Percentiles rank a stretch among this genome's conserved stretches.
phyloP scores from a whole-genome alignment of 2,329 filamentous ascomycete genomes.

The Bretziella fagacearum region DNA sequence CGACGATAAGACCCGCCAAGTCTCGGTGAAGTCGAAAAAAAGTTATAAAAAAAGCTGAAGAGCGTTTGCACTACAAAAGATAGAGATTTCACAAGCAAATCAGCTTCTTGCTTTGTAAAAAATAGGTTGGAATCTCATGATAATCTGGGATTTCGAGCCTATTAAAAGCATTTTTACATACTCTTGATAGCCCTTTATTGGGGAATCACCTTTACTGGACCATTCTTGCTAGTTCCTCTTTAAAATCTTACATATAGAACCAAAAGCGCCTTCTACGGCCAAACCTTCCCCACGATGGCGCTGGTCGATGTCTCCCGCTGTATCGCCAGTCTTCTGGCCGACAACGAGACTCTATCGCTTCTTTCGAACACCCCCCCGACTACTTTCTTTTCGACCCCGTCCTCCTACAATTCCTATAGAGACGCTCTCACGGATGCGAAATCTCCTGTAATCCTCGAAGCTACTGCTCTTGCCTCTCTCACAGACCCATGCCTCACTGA shows the following conservation, averaged over 20 bases:
- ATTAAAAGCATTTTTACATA: slow-evolving; percentile 1
- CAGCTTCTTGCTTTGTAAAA: neutral
- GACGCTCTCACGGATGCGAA: slow-evolving; percentile 32
- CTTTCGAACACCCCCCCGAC: slow-evolving; percentile 31
- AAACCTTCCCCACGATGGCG: slow-evolving; percentile 15
- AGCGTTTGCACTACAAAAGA: too few species aligned
- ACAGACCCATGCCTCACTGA: slow-evolving; percentile 49
- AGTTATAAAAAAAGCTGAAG: slow-evolving; percentile 4
- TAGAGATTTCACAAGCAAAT: slow-evolving; percentile 12
- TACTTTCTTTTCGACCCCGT: slow-evolving; percentile 25
- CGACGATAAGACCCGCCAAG: slow-evolving; percentile 11
- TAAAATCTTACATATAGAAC: too few species aligned
- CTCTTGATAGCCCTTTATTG: neutral
- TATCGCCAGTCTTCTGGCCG: slow-evolving; percentile 14
- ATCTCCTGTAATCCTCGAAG: slow-evolving; percentile 51
- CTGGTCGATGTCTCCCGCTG: slow-evolving; percentile 14
- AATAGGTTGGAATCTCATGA: neutral
- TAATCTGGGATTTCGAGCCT: neutral
- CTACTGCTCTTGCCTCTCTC: slow-evolving; percentile 52
- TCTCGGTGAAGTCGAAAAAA: slow-evolving; percentile 14
- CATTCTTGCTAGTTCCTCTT: too few species aligned
- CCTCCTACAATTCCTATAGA: neutral
- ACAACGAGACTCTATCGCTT: slow-evolving; percentile 16
- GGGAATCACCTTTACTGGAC: neutral
- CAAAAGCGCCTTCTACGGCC: neutral